These are phyloP conservation scores for Camelina laxa DNA, from an alignment of 345 rosid genomes.

Conservation along the genomic window DNA sequence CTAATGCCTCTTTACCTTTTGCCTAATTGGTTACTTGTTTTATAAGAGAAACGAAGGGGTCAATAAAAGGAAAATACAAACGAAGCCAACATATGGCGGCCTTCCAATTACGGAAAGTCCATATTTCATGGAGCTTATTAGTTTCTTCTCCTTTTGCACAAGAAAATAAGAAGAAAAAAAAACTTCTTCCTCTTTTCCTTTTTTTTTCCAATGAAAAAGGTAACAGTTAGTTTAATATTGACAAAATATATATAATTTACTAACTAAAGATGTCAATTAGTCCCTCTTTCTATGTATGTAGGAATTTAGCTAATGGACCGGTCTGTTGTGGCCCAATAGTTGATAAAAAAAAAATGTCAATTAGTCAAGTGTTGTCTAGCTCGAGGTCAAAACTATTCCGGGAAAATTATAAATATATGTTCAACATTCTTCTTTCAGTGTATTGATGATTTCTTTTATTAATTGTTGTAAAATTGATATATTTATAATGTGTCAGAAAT, in stretches of 20 bases:
- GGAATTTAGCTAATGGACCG: too few relatives aligned
- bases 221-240: too few relatives aligned
- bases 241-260: not conserved
- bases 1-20: constrained; percentile 19
- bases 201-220: too few relatives aligned
- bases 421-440: too few relatives aligned
- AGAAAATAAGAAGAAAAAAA: too few relatives aligned
- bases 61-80: constrained; percentile 35
- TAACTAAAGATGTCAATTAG: not conserved
- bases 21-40: not conserved
- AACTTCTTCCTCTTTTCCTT: too few relatives aligned
- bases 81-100: constrained; percentile 29
- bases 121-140: constrained; percentile 34
- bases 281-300: too few relatives aligned
- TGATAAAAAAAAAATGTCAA: not conserved
- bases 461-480: not conserved
- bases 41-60: constrained; percentile 10
- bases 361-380: not conserved
- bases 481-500: not conserved
- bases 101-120: constrained; percentile 47
- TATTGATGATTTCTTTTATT: not conserved
- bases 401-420: too few relatives aligned
- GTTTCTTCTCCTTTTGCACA: too few relatives aligned
- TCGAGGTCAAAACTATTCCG: not conserved
- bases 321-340: too few relatives aligned